A percentile compares a stretch with the other conserved stretches of the same genome.
These are phyloP conservation scores for Hyphodiscus hymeniophilus DNA, from an alignment of 495 filamentous ascomycete genomes.

Conservation along the genomic window DNA sequence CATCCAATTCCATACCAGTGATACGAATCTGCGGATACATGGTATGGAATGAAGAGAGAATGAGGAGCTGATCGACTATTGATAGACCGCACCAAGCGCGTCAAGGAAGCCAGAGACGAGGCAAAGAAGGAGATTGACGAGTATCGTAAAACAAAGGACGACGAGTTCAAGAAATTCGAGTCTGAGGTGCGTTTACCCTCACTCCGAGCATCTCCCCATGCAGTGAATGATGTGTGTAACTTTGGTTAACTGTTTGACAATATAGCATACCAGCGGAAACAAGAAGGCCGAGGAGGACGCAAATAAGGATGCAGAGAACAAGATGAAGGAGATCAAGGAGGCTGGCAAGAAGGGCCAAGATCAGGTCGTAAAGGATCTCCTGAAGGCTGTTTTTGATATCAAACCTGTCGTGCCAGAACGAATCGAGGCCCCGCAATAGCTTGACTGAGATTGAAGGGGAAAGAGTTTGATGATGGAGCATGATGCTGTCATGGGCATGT, in stretches of 20 bases:
- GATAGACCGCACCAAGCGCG: conserved; percentile 91
- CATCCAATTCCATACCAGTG: background rate
- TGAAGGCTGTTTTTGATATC: conserved; percentile 70
- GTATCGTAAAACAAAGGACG: conserved; percentile 83
- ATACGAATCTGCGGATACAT: background rate
- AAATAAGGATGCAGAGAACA: conserved; percentile 51
- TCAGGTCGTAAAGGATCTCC: conserved; percentile 71
- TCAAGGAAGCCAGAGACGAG: conserved; percentile 89
- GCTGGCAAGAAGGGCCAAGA: conserved; percentile 70
- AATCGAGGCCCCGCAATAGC: conserved; percentile 21
- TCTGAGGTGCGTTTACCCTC: conserved; percentile 58
- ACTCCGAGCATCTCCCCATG: background rate
- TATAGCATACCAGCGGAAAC: conserved; percentile 45
- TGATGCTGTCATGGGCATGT: background rate
- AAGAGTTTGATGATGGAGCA: background rate
- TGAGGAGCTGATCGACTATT: background rate
- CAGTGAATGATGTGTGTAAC: background rate
- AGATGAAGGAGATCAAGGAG: conserved; percentile 73
- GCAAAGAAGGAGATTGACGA: conserved; percentile 98
- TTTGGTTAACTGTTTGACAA: background rate
- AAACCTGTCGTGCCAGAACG: conserved; percentile 56
- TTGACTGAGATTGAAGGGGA: background rate
- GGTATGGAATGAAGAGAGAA: background rate
- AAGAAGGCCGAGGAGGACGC: conserved; percentile 52
- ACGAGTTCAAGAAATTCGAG: conserved; percentile 93